Evolutionary conservation across 2,329 filamentous ascomycete genomes (phyloP).

Genomic region (Aureobasidium leucospermi): DNA sequence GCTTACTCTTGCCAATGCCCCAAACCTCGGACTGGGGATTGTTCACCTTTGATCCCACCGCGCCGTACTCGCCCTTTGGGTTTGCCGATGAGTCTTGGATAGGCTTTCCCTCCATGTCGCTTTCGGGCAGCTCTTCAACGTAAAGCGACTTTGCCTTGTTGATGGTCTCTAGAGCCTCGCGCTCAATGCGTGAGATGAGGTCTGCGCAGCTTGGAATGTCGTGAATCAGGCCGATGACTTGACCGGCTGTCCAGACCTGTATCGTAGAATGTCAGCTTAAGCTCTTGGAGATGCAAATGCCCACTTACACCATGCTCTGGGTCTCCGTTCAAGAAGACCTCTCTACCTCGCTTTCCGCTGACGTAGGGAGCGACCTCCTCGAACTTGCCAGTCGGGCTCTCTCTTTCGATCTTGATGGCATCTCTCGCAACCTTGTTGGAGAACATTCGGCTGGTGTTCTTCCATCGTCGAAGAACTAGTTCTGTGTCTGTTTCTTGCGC

Average conservation of each 20-base stretch:
- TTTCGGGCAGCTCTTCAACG: constrained; percentile 29
- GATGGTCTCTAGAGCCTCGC: constrained; percentile 37
- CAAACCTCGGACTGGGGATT: constrained; percentile 35
- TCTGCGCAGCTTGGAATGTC: constrained; percentile 44
- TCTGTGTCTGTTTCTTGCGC: constrained; percentile 88
- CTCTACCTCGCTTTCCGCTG: constrained; percentile 79
- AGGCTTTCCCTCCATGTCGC: constrained; percentile 26
- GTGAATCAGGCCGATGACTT: constrained; percentile 65
- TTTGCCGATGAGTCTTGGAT: constrained; percentile 19
- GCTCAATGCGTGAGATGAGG: constrained; percentile 40
- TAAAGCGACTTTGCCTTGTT: constrained; percentile 32
- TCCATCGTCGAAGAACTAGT: constrained; percentile 82
- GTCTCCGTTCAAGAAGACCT: constrained; percentile 91
- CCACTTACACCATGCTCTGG: constrained; percentile 74
- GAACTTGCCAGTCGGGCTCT: constrained; percentile 80
- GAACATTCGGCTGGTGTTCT: constrained; percentile 82
- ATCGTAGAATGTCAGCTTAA: constrained; percentile 11
- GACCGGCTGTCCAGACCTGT: constrained; percentile 92
- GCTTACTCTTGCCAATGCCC: constrained; percentile 37
- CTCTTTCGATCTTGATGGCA: constrained; percentile 74
- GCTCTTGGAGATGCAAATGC: not conserved
- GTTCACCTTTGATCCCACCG: constrained; percentile 28
- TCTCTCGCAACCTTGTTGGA: constrained; percentile 81
- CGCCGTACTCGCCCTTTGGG: constrained; percentile 22
- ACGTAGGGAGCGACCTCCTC: constrained; percentile 79